Conservation (phyloP, 805 yeast species). For the Candida boidinii region DNA sequence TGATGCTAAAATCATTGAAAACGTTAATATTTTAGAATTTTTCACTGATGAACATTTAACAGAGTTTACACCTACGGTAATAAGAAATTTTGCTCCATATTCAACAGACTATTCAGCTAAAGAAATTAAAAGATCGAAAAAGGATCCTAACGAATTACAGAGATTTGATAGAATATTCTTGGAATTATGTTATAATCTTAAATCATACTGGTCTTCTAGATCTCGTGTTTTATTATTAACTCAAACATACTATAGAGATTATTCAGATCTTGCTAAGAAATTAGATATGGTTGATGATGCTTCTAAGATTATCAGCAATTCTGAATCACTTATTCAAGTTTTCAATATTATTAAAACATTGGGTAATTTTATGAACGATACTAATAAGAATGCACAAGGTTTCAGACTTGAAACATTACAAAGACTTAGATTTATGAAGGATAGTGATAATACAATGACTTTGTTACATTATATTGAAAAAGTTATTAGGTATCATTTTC, state of each 20-base stretch:
- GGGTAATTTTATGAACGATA: conserved; percentile 76
- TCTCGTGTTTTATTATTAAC: conserved; percentile 52
- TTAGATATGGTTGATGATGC: conserved; percentile 53
- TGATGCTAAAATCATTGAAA: conserved; percentile 44
- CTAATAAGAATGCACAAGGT: conserved; percentile 59
- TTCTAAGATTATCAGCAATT: conserved; percentile 41
- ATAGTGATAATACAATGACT: conserved; percentile 58
- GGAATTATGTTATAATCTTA: conserved; percentile 58
- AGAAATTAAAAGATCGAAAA: conserved; percentile 34
- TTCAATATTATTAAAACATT: conserved; percentile 61
- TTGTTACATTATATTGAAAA: conserved; percentile 70
- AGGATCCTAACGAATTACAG: conserved; percentile 49
- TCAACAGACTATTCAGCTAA: conserved; percentile 36
- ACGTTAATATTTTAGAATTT: conserved; percentile 57
- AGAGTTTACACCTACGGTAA: conserved; percentile 48
- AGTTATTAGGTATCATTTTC: conserved; percentile 54
- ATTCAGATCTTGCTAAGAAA: conserved; percentile 49
- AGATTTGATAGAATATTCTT: conserved; percentile 65
- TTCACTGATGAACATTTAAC: conserved; percentile 57
- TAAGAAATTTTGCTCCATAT: conserved; percentile 56
- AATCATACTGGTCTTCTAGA: conserved; percentile 65
- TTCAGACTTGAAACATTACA: conserved; percentile 63
- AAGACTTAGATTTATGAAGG: conserved; percentile 64
- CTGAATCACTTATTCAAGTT: conserved; percentile 46
- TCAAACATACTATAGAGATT: conserved; percentile 55